Evolutionary conservation across 305 asterid genomes (phyloP).

Genomic region (Withania somnifera): DNA sequence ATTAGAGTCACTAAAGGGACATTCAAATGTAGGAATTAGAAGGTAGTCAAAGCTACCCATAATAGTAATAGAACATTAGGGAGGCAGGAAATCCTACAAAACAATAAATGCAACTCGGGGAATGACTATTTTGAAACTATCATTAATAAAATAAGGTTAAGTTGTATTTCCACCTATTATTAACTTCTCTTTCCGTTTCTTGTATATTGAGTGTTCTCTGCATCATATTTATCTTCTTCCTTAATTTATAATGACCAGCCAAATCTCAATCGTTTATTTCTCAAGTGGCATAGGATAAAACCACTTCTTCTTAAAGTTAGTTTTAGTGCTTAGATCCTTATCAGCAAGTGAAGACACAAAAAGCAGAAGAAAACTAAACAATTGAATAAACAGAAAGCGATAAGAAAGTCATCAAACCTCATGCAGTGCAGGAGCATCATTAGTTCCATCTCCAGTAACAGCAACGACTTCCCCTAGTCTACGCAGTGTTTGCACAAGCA

Average conservation of each 20-base stretch:
- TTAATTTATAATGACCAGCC: neutral
- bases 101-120: neutral
- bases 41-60: neutral
- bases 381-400: neutral
- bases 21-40: neutral
- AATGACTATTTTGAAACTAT: neutral
- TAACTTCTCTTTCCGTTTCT: neutral
- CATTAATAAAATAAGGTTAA: neutral
- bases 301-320: neutral
- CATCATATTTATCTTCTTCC: neutral
- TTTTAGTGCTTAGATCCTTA: neutral
- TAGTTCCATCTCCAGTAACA: constrained; percentile 97
- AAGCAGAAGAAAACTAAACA: neutral
- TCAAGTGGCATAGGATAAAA: neutral
- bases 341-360: neutral
- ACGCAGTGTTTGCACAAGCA: constrained; percentile 87
- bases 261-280: neutral
- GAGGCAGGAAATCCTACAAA: neutral
- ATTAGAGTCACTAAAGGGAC: neutral
- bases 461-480: constrained; percentile 92
- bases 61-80: neutral
- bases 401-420: constrained; percentile 44
- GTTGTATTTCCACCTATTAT: neutral
- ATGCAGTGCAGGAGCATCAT: constrained; percentile 96
- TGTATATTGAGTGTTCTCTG: neutral